Evolutionary conservation across 352 stramenopile genomes (phyloP), one percentile per base, ranked within the genome.

Genomic region (Pythium chondricola): DNA sequence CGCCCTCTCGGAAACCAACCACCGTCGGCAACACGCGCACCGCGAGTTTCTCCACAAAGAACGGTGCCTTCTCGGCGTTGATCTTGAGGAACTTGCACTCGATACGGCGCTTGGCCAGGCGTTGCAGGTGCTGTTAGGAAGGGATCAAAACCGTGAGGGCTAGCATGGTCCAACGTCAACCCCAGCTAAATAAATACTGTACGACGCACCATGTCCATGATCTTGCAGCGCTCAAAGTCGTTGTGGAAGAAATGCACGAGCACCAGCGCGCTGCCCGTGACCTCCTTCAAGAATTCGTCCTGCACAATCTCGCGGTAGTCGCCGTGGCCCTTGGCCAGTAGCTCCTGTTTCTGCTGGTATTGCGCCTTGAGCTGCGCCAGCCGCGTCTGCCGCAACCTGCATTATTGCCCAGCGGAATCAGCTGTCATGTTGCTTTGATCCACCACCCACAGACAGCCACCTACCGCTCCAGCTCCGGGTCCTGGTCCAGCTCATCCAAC

Each of bases 181-280:
- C n/a, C n/a, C n/a, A n/a, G n/a, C n/a, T n/a, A n/a, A n/a, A n/a
- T n/a, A n/a, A 48, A 21, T 21, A 36, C 41, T n/a, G 35, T 18
- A 36, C 8, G 20, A 36, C 41, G 26, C 17, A 75, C 66, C 72
- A 87, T 96, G 66, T 98, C 93, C 90, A 98, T 97, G 60, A 99
- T 94, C 69, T 98, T 97, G 73, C 93, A 99, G 21, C 85, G 74
- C 68, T 98, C 85, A 73, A 99, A 99, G 52, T 98, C 95, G 25
- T 93, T 79, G 65, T 98, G 95, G 71, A 96, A 98, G 50, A 98
- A 98, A 52, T 98, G 93, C 29, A 98, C 82, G 3, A 97, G 75
- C 27, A 83, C 93, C 42, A 83, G 68, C 26, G 74, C 69, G 46
- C 70, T 89, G 9, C 61, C 66, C 11, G 93, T 97, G 6, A 97